Percentiles rank a stretch among this genome's conserved stretches.
Conservation (phyloP, 1,139 yeast genomes). For the Yamadazyma triangularis region DNA sequence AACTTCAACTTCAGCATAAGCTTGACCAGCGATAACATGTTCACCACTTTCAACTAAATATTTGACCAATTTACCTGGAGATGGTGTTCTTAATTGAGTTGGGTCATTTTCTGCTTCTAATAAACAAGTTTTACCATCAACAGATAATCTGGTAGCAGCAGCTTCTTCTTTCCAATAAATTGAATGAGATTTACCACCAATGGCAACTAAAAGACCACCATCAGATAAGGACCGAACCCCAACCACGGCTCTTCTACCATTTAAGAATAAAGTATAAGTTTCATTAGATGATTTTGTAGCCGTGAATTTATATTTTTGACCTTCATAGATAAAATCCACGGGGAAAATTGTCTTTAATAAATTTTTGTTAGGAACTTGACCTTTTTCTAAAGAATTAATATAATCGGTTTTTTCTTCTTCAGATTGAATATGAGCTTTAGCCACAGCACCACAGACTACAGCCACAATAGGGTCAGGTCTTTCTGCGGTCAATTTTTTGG, state of each 20-base stretch:
- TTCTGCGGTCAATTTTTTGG: constrained; percentile 91
- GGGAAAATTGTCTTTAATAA: constrained; percentile 83
- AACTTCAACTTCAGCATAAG: constrained; percentile 97
- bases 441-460: constrained; percentile 94
- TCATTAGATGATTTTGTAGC: constrained; percentile 90
- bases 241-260: constrained; percentile 86
- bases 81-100: constrained; percentile 95
- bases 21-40: constrained; percentile 85
- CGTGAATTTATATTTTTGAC: constrained; percentile 87
- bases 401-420: constrained; percentile 70
- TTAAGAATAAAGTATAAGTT: constrained; percentile 81
- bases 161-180: constrained; percentile 98
- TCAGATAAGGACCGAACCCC: constrained; percentile 86
- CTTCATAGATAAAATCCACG: constrained; percentile 92
- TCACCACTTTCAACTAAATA: constrained; percentile 94
- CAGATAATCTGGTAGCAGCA: constrained; percentile 91
- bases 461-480: constrained; percentile 91
- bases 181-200: constrained; percentile 91
- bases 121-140: constrained; percentile 90
- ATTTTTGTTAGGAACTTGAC: constrained; percentile 87
- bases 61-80: constrained; percentile 96
- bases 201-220: constrained; percentile 84
- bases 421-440: constrained; percentile 83
- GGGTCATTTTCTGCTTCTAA: constrained; percentile 96
- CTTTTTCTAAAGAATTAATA: constrained; percentile 75